Conservation (phyloP, 1,139 yeast genomes). For the Debaryomyces robertsiae region DNA sequence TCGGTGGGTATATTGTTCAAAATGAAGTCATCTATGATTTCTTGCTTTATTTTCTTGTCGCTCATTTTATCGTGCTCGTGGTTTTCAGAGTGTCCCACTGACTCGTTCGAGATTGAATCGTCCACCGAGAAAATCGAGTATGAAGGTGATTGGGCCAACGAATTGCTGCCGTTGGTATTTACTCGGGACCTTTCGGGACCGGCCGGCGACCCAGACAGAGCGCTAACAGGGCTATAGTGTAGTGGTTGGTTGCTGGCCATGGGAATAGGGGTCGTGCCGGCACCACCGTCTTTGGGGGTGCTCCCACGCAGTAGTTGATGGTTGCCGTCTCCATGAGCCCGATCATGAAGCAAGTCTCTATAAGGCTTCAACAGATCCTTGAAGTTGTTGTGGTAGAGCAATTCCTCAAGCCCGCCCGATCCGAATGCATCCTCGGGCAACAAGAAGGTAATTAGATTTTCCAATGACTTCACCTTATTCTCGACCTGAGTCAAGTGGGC, state of each 20-base stretch:
- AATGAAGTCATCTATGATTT: slow-evolving; percentile 43
- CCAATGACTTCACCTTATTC: slow-evolving; percentile 57
- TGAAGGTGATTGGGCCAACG: slow-evolving; percentile 33
- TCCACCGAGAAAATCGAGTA: slow-evolving; percentile 35
- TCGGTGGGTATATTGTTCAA: slow-evolving; percentile 42
- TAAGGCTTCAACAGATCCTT: slow-evolving; percentile 25
- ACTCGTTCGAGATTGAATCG: slow-evolving; percentile 21
- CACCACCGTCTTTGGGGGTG: slow-evolving; percentile 2
- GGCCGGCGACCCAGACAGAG: neutral
- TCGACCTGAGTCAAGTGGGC: slow-evolving; percentile 81
- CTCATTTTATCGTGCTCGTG: slow-evolving; percentile 17
- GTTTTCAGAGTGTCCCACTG: slow-evolving; percentile 10
- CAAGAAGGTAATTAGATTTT: slow-evolving; percentile 49
- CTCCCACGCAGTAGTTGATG: slow-evolving; percentile 3
- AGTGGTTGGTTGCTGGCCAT: neutral
- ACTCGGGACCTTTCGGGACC: neutral
- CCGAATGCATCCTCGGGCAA: slow-evolving; percentile 26
- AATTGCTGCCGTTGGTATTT: slow-evolving; percentile 15
- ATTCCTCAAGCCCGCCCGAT: slow-evolving; percentile 26
- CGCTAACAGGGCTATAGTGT: neutral
- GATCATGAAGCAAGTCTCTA: slow-evolving; percentile 13
- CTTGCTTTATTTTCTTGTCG: slow-evolving; percentile 40
- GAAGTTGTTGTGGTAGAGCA: slow-evolving; percentile 27
- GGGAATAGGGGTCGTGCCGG: slow-evolving; percentile 9
- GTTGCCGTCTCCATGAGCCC: neutral